Evolutionary conservation across 768 basidiomycete species (phyloP), one percentile per base, ranked within the genome.

Genomic region (Xerocomellus amylosporus): DNA sequence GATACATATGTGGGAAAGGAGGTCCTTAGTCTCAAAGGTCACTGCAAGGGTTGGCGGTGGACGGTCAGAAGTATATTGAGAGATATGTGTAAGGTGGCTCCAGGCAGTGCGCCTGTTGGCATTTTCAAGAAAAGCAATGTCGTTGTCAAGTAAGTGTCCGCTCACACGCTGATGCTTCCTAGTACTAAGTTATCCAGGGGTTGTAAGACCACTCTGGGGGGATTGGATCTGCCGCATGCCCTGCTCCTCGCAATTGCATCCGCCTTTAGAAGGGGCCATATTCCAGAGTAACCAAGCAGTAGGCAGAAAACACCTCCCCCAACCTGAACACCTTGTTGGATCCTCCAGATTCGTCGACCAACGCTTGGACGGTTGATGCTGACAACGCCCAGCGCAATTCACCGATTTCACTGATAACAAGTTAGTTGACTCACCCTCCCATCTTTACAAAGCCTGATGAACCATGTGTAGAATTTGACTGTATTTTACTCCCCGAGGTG

Each of bases 41-140:
- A 57, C 1, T 49, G 41, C 13, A 57, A 49, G 14, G 50, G 55
- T 15, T 56, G 55, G 55, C 31, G n/a, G 13, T 44, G 54, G 14
- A 50, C 36, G 0, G 38, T 55, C 10, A 19, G 42, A 8, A n/a
- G 13, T 26, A 17, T 55, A 14, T n/a, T 19, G 3, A 3, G 8
- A 22, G 14, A 47, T 6, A 30, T 3, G 5, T 56, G 55, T 38
- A 15, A 12, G 9, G 55, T 56, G 17, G 31, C 44, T 28, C 22
- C 26, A 7, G 49, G 49, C 5, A 34, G 33, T 10, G 34, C 34
- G 1, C 5, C 28, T n/a, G 30, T 31, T 10, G 8, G 1, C 8
- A 8, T 36, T 5, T n/a, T 43, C 26, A 28, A 42, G 4, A 51
- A 44, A 14, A n/a, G 43, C 8, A 2, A 47, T 26, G 30, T 51